Evolutionary conservation across 1,284 basidiomycete species (phyloP).

Genomic region (Melampsora americana): DNA sequence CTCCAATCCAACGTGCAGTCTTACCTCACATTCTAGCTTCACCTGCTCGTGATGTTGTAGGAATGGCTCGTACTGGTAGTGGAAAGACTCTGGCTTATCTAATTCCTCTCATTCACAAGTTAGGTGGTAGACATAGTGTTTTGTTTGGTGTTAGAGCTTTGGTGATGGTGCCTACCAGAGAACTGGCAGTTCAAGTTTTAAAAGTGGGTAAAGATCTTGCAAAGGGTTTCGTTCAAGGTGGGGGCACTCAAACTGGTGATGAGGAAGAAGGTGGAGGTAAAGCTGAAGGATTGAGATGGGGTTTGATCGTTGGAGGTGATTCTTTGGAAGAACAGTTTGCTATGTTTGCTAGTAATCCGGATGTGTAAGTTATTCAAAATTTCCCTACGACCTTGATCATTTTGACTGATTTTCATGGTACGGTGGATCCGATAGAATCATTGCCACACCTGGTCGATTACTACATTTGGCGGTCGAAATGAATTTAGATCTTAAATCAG

Average conservation of each 20-base stretch:
- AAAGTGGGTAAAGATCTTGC: constrained; percentile 91
- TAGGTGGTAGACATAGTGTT: constrained; percentile 74
- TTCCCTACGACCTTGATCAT: constrained; percentile 2
- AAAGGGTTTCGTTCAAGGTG: constrained; percentile 66
- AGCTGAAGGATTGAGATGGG: constrained; percentile 74
- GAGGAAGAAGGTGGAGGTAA: constrained; percentile 58
- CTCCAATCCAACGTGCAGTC: constrained; percentile 88
- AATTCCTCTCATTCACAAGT: constrained; percentile 81
- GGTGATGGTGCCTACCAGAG: constrained; percentile 86
- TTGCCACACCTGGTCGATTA: constrained; percentile 94
- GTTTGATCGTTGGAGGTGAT: constrained; percentile 92
- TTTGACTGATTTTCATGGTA: constrained; percentile 44
- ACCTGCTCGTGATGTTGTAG: constrained; percentile 90
- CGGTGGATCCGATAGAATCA: constrained; percentile 67
- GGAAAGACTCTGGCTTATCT: constrained; percentile 97
- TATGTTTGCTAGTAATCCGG: constrained; percentile 88
- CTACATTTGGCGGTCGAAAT: constrained; percentile 95
- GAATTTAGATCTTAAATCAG: constrained; percentile 83
- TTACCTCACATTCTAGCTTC: constrained; percentile 79
- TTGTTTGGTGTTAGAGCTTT: constrained; percentile 81
- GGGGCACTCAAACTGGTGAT: constrained; percentile 62
- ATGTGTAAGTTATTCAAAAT: constrained; percentile 67
- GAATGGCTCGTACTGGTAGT: constrained; percentile 97
- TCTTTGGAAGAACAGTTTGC: constrained; percentile 94
- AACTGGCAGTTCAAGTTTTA: constrained; percentile 88